A percentile compares a stretch with the other conserved stretches of the same genome.
phyloP scores from a whole-genome alignment of 306 rosid species.

The Vachellia collinsii region DNA sequence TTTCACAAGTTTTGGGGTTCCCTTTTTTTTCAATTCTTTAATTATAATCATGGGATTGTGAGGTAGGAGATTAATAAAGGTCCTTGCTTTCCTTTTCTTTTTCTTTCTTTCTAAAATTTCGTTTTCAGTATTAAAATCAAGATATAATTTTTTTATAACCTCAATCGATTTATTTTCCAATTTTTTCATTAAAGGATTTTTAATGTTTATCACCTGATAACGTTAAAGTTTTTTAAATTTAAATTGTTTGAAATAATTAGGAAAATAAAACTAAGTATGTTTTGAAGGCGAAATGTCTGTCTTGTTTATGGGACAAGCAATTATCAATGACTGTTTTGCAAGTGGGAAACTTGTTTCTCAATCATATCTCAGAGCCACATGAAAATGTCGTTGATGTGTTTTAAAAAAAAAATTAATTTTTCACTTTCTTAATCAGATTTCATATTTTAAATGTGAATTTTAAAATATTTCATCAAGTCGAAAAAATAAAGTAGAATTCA shows the following conservation, averaged over 20 bases:
- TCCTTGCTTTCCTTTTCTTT: too few species aligned
- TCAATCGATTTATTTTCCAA: too few species aligned
- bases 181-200: too few species aligned
- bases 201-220: too few species aligned
- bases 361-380: neutral
- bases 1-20: neutral
- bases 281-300: neutral
- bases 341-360: neutral
- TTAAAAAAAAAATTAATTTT: neutral
- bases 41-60: slow-evolving; percentile 2
- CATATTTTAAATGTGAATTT: neutral
- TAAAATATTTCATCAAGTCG: too few species aligned
- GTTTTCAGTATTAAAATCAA: neutral
- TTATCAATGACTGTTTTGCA: neutral
- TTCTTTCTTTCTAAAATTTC: neutral
- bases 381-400: neutral
- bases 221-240: too few species aligned
- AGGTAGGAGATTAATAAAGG: neutral
- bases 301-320: neutral
- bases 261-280: neutral
- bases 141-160: neutral
- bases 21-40: neutral
- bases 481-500: neutral
- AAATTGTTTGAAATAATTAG: neutral
- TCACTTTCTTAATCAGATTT: neutral